phyloP scores from a whole-genome alignment of 345 rosid species.

The Microcos paniculata region DNA sequence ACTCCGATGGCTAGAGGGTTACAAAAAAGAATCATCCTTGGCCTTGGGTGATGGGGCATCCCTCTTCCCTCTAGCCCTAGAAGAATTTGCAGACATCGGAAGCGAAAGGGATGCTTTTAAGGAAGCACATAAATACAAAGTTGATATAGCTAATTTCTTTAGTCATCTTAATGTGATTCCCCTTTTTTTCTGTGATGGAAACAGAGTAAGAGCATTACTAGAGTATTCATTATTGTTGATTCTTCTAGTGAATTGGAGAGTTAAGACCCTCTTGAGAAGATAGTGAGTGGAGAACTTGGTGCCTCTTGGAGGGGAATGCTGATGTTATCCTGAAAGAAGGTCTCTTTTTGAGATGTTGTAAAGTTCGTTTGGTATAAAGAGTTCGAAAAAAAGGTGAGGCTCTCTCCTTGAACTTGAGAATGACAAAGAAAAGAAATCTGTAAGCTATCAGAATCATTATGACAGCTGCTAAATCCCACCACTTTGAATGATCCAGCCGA shows the following conservation, averaged over 20 bases:
- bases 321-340: constrained; percentile 58
- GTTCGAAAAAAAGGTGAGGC: constrained; percentile 50
- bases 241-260: constrained; percentile 42
- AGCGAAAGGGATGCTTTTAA: neutral
- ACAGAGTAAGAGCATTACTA: neutral
- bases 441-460: constrained; percentile 40
- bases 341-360: constrained; percentile 54
- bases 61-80: neutral
- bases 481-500: constrained; percentile 44
- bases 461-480: constrained; percentile 71
- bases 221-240: neutral
- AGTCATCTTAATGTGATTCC: constrained; percentile 2
- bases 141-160: neutral
- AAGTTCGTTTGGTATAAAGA: constrained; percentile 49
- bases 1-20: neutral
- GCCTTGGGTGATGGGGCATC: neutral
- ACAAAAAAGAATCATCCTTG: neutral
- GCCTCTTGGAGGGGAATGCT: constrained; percentile 45
- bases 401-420: constrained; percentile 68
- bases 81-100: neutral
- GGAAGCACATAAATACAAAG: neutral
- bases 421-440: constrained; percentile 54
- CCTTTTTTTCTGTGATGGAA: constrained; percentile 5
- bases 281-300: constrained; percentile 48
- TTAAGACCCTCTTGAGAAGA: constrained; percentile 73